Evolutionary conservation across 2,329 filamentous ascomycete species (phyloP), one percentile per base, ranked within the genome.

Genomic region (Colletotrichum eremochloae): DNA sequence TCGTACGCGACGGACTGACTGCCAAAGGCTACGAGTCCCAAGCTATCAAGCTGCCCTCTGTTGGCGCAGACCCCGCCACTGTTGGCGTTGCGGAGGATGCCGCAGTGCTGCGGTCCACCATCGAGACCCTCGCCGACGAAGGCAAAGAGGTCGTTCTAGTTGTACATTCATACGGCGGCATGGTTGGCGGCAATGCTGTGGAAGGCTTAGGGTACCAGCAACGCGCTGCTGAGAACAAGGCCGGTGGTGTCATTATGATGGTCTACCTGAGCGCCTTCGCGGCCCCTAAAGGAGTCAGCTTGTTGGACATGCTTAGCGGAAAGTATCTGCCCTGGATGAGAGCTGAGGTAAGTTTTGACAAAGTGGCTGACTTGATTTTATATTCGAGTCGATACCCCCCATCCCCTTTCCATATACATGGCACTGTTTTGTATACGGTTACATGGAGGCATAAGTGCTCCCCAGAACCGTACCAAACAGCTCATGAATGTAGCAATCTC

Each of bases 161-260:
- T 6, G 78, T 80, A 5, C 84, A 87, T 73, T 85, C 82, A 2
- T 86, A 84, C 76, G 81, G 82, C n/a, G 84, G 84, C 18, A 76
- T 84, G 1, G 77, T 84, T 1, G 81, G 79, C 9, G 77, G 79
- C 38, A 81, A 81, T 57, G 84, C 82, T 0, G 75, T 85, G 11
- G 74, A 77, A 15, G 81, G 81, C 0, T 76, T 82, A 1, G 78
- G 80, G 2, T 79, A 82, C 60, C 77, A 77, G 46, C 75, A 82
- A 48, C 78, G 83, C 14, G 73, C 75, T 40, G 72, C 68, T 0
- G 74, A 75, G 3, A 82, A 80, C 2, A 72, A 81, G 56, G 71
- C 76, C 4, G 84, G 84, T 0, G 83, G 84, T 5, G 79, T 86
- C 1, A 75, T 80, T 9, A 78, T 78, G 72, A 72, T 80, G 15